Evolutionary conservation across 768 basidiomycete genomes (phyloP), one percentile per base, ranked within the genome.

Genomic region (Tephrocybe sp.): DNA sequence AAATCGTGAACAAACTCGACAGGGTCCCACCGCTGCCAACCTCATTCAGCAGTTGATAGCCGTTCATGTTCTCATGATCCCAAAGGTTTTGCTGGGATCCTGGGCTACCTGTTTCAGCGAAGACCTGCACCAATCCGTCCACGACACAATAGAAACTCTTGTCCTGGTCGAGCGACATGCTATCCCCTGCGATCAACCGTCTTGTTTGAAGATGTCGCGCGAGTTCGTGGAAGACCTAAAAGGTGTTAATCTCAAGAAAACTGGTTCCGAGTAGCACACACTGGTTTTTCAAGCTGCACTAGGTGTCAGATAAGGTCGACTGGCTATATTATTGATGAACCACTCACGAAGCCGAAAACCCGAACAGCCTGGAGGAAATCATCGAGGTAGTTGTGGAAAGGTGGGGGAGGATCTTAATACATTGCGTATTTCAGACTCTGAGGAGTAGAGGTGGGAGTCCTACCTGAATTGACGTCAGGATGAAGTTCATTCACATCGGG

Each of bases 81-180:
- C 86, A 90, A 11, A 79, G 69, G 36, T 80, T 81, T 48, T 78
- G 78, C 45, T 70, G 73, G 3, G 66, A 68, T 25, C 76, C 74
- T 10, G 72, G 62, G 11, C 72, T 70, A 4, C 81, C 84, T 0
- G 85, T 84, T 52, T 83, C 81, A 14, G 91, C 91, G 65, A 81
- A 97, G 10, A 98, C 93, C 62, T 99, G 93, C 12, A 96, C 96
- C 54, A 81, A 88, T n/a, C 97, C 97, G 66, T 99, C 97, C 26
- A 98, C 88, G 28, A 99, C 96, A 65, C 93, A 98, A 68, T 98
- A 98, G 70, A 99, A 99, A 56, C 87, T 93, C 62, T 92, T 92
- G 71, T 98, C 90, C 63, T 90, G 81, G 58, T 94, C 89, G 3
- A 98, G 79, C 24, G 90, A 88, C 52, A 98, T 79, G 45, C 90